Evolutionary conservation across 179 eudicot genomes (phyloP), one percentile per base, ranked within the genome.

Genomic region (Monotropa hypopitys): DNA sequence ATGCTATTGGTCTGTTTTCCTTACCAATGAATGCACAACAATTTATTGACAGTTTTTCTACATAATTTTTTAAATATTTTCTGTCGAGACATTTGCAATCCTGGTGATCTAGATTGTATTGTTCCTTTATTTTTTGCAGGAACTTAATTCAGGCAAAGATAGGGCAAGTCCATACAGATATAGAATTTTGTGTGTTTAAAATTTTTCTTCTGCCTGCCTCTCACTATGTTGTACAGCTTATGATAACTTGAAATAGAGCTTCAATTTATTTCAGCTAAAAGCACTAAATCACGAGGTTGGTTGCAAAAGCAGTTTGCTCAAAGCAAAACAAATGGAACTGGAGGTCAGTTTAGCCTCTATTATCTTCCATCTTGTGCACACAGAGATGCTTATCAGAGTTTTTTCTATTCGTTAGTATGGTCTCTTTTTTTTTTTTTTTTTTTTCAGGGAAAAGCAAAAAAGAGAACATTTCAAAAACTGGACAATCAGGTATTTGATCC

Each of bases 241-340:
- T 61, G 16, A 59, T 54, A 53, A 35, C 12, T 26, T 57, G 38
- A 15, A 12, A 12, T 42, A 12, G 51, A 23, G 69, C 3, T 56
- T 21, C 74, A 20, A 30, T 43, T 71, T 30, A 35, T 80, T 68
- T 28, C 86, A 93, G 98, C 74, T 89, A 69, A 91, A 84, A 84
- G 72, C 74, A 77, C 83, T 90, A 65, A 86, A 84, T 12, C 98
- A 93, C 80, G 90, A 89, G 76, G 84, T 91, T 68, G 91, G 87
- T 46, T 89, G 91, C 83, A 83, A 81, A 85, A 86, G 80, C 59
- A 84, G 83, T 78, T 70, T 90, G 81, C 87, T 87, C 70, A 83
- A 77, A 70, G 86, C 81, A 20, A 91, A 84, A 83, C 70, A 73
- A 59, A 61, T 82, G 68, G 89, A 86, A 79, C 54, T 77, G n/a